Evolutionary conservation across 805 yeast species (phyloP).

Genomic region (Metschnikowia continentalis): DNA sequence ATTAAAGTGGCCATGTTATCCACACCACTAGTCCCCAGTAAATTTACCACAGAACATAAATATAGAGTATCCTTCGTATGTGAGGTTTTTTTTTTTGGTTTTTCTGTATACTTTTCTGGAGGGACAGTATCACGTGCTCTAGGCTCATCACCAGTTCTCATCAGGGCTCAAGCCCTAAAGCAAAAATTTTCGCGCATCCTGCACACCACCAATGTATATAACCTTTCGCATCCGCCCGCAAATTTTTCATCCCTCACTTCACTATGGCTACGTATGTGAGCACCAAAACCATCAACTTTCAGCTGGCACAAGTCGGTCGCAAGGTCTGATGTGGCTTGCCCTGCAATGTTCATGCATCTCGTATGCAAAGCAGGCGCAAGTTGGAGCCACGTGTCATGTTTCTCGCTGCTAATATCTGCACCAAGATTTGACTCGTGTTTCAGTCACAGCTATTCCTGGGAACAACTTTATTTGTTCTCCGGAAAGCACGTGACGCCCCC

Average conservation of each 20-base stretch:
- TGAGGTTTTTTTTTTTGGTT: too few relatives aligned
- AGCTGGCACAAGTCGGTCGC: constrained; percentile 11
- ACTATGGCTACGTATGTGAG: constrained; percentile 36
- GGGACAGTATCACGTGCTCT: background rate
- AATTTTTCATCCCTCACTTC: constrained; percentile 7
- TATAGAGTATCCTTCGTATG: too few relatives aligned
- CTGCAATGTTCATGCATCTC: background rate
- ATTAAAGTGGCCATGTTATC: too few relatives aligned
- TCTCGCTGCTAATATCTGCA: background rate
- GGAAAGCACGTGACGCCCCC: constrained; percentile 14
- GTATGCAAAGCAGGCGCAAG: background rate
- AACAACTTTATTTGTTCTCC: constrained; percentile 1
- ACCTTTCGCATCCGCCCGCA: constrained; percentile 4
- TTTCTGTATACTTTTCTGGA: too few relatives aligned
- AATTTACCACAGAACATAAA: too few relatives aligned
- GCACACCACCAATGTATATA: constrained; percentile 5
- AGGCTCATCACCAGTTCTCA: background rate
- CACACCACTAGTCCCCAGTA: too few relatives aligned
- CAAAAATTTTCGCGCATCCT: background rate
- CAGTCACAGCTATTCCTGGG: constrained; percentile 19
- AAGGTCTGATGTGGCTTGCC: constrained; percentile 17
- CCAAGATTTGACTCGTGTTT: constrained; percentile 15
- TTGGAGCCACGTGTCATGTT: constrained; percentile 6
- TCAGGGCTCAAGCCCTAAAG: constrained; percentile 2
- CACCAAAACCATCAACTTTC: constrained; percentile 15